Percentiles rank a stretch among this genome's conserved stretches.
phyloP scores from a whole-genome alignment of 169 alveolate species.

The Cryptosporidium sp. region DNA sequence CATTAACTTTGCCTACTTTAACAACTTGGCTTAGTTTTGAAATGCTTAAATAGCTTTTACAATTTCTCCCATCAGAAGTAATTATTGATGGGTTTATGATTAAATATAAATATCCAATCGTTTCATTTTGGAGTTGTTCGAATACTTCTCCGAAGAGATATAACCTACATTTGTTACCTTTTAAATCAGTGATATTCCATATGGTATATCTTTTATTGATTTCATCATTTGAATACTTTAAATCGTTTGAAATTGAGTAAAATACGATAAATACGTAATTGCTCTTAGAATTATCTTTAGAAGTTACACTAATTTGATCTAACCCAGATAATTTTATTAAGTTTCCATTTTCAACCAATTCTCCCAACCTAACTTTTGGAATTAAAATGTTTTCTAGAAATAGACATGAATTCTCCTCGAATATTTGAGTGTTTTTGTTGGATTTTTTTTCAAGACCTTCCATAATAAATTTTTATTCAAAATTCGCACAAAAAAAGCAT shows the following conservation, averaged over 20 bases:
- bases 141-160: conserved; percentile 33
- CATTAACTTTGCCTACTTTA: conserved; percentile 56
- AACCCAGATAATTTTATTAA: neutral
- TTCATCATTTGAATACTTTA: neutral
- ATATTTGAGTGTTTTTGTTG: neutral
- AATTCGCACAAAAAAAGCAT: neutral
- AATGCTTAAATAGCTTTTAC: conserved; percentile 8
- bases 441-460: neutral
- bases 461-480: neutral
- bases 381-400: conserved; percentile 3
- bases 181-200: conserved; percentile 44
- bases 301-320: neutral
- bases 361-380: conserved; percentile 3
- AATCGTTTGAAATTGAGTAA: conserved; percentile 17
- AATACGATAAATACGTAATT: conserved; percentile 16
- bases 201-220: neutral
- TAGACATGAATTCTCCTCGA: conserved; percentile 45
- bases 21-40: conserved; percentile 16
- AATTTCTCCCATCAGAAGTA: neutral
- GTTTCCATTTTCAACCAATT: neutral
- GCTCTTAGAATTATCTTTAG: neutral
- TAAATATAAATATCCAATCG: conserved; percentile 23
- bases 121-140: conserved; percentile 9
- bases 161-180: conserved; percentile 28
- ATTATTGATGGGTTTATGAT: conserved; percentile 26